Evolutionary conservation across 257 asterid genomes (phyloP), one percentile per base, ranked within the genome.

Genomic region (Nyctanthes arbortristis): DNA sequence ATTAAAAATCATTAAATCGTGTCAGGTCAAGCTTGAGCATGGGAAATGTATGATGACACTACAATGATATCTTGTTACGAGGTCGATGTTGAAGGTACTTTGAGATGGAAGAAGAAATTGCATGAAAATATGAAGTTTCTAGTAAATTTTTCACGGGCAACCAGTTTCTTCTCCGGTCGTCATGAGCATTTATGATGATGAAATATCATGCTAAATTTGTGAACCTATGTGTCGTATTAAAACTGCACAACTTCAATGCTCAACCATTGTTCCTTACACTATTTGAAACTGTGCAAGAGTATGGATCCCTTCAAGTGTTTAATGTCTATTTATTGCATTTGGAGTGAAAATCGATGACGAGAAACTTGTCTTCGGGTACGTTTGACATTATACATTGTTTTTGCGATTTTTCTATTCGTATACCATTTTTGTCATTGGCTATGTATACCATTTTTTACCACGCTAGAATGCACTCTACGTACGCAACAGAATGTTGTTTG

Each of bases 1-100:
- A 54, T 66, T 66, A 29, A 61, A 10, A 32, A 45, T 66, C 31
- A 72, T 36, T 55, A 61, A 40, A 45, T 20, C 25, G 10, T 22
- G 14, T 22, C 28, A 18, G 24, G 59, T n/a, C 59, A n/a, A 52
- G 59, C 3, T 52, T 6, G 31, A 45, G 14, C 58, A 10, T 22
- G 35, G 14, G 43, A 65, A 65, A 45, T 31, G 61, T 52, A 11
- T 37, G 52, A 37, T 14, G 20, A 16, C 43, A 40, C 13, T 18
- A 7, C 20, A 16, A 33, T 65, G n/a, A n/a, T n/a, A n/a, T n/a
- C n/a, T n/a, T n/a, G n/a, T n/a, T n/a, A n/a, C n/a, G n/a, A n/a
- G n/a, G n/a, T n/a, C n/a, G n/a, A n/a, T n/a, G n/a, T n/a, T n/a
- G n/a, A n/a, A n/a, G n/a, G n/a, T n/a, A n/a, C n/a, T n/a, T n/a